Percentiles rank a stretch among this genome's conserved stretches.
phyloP scores from a whole-genome alignment of 2,329 filamentous ascomycete species.

The Cytospora mali region DNA sequence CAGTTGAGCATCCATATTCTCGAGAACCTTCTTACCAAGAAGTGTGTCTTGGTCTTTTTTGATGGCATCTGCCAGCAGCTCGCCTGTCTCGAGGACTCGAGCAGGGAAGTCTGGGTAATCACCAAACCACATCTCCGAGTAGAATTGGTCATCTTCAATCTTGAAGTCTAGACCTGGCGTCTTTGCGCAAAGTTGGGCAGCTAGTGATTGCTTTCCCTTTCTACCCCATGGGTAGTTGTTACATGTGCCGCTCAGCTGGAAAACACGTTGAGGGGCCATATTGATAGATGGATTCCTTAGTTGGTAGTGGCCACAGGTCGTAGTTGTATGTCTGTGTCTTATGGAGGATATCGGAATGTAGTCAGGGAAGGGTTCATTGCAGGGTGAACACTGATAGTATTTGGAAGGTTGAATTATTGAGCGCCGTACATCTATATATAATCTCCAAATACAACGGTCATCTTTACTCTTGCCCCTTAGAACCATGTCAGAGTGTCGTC shows the following conservation, averaged over 20 bases:
- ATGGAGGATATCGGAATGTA: constrained; percentile 8
- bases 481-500: constrained; percentile 20
- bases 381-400: background rate
- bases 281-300: background rate
- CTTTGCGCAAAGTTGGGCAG: constrained; percentile 65
- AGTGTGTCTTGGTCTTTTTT: constrained; percentile 63
- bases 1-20: constrained; percentile 66
- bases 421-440: background rate
- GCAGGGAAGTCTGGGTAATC: constrained; percentile 74
- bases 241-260: constrained; percentile 50
- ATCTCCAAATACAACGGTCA: background rate
- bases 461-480: background rate
- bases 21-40: constrained; percentile 62
- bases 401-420: background rate
- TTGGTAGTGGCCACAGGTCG: background rate
- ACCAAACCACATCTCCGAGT: constrained; percentile 74
- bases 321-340: background rate
- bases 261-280: constrained; percentile 36
- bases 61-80: constrained; percentile 66
- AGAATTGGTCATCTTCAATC: constrained; percentile 64
- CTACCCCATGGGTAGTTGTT: constrained; percentile 74
- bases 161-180: constrained; percentile 65
- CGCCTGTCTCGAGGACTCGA: constrained; percentile 61
- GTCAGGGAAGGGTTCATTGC: background rate
- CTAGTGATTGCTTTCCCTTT: constrained; percentile 65